Conservation (phyloP, 2,329 filamentous ascomycete species). For the Madurella fahalii region DNA sequence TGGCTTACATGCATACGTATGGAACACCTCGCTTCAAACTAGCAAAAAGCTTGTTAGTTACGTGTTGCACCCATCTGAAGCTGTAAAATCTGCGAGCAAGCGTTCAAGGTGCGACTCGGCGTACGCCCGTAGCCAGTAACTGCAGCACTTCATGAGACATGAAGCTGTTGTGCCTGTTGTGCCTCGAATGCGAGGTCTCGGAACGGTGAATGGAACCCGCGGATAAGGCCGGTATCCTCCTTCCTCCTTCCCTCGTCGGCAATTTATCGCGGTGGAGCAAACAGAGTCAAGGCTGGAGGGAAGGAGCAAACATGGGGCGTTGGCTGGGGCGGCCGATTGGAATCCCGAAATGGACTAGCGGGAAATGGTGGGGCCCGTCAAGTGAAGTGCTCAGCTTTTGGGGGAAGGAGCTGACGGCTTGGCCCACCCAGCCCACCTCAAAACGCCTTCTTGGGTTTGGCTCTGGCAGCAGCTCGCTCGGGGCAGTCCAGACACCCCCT, state of each 20-base stretch:
- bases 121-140: too few species aligned
- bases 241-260: not conserved
- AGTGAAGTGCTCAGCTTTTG: slow-evolving; percentile 14
- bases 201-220: too few species aligned
- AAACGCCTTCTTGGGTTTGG: slow-evolving; percentile 8
- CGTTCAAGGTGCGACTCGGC: too few species aligned
- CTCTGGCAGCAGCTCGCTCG: slow-evolving; percentile 12
- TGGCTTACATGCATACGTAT: too few species aligned
- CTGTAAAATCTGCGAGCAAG: too few species aligned
- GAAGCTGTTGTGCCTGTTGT: too few species aligned
- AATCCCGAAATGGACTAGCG: slow-evolving; percentile 5
- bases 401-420: slow-evolving; percentile 20
- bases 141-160: too few species aligned
- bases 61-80: too few species aligned
- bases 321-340: slow-evolving; percentile 4
- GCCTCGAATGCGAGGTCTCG: too few species aligned
- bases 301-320: not conserved
- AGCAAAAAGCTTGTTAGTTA: too few species aligned
- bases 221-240: too few species aligned
- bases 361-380: slow-evolving; percentile 6
- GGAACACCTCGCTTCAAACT: too few species aligned
- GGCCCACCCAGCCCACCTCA: slow-evolving; percentile 19
- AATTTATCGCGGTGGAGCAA: not conserved
- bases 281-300: not conserved
- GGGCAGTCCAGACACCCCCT: not conserved